Conservation (phyloP, 2,329 filamentous ascomycete genomes). For the Xylaria sp. region DNA sequence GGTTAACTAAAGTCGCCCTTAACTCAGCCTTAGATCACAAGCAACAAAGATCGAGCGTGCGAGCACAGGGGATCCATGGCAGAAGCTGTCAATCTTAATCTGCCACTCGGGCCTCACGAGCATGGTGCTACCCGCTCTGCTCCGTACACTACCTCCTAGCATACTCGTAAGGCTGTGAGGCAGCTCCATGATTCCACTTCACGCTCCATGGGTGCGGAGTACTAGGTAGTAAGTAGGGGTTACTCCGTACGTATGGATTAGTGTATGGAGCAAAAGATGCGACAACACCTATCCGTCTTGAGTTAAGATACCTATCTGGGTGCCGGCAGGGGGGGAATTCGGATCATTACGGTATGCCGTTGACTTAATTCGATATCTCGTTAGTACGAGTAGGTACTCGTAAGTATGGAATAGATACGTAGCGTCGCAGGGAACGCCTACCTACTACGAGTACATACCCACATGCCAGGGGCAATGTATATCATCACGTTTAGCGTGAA, state of each 20-base stretch:
- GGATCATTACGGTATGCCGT: background rate
- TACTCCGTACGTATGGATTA: background rate
- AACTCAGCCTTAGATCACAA: too few relatives aligned
- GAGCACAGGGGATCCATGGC: constrained; percentile 17
- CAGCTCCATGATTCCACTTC: background rate
- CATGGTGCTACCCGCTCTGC: background rate
- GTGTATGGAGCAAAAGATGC: background rate
- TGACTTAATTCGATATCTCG: background rate
- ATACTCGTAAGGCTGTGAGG: background rate
- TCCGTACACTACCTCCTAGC: background rate
- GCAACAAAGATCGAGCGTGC: background rate
- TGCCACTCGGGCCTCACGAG: background rate
- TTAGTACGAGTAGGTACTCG: too few relatives aligned
- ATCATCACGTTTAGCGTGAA: too few relatives aligned
- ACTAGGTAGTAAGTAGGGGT: too few relatives aligned
- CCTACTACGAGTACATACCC: too few relatives aligned
- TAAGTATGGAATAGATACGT: too few relatives aligned
- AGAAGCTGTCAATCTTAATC: constrained; percentile 6
- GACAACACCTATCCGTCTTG: background rate
- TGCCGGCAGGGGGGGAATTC: too few relatives aligned
- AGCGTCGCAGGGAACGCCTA: too few relatives aligned
- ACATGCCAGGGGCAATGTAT: too few relatives aligned
- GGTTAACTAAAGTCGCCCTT: background rate
- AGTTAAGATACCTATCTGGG: too few relatives aligned
- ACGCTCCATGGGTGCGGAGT: too few relatives aligned